phyloP scores from a whole-genome alignment of 345 rosid genomes.

The Eucalyptus melliodora region DNA sequence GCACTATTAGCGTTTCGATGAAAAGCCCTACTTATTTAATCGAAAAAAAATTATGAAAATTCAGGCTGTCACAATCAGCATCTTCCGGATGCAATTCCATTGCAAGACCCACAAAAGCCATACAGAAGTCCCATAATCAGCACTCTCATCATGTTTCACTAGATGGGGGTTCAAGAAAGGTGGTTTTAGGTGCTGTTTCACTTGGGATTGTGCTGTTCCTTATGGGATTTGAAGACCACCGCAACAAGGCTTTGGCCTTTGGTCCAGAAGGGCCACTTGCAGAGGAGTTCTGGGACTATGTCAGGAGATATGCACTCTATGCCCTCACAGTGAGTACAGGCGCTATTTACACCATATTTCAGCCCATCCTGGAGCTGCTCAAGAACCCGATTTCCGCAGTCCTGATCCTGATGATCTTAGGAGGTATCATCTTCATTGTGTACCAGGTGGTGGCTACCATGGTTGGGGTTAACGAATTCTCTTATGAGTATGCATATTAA shows the following conservation, averaged over 20 bases:
- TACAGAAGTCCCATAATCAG: not conserved
- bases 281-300: conserved; percentile 97
- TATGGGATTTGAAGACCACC: conserved; percentile 33
- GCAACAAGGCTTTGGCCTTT: conserved; percentile 53
- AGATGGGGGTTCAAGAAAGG: conserved; percentile 17
- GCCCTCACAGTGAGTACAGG: conserved; percentile 91
- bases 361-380: conserved; percentile 56
- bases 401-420: conserved; percentile 47
- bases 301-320: conserved; percentile 84
- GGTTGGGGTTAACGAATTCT: conserved; percentile 71
- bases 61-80: too few relatives aligned
- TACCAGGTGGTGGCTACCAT: conserved; percentile 78
- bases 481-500: conserved; percentile 46
- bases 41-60: too few relatives aligned
- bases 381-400: conserved; percentile 85
- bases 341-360: conserved; percentile 56
- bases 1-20: too few relatives aligned
- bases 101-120: not conserved
- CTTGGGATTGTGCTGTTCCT: conserved; percentile 34
- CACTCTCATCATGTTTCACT: not conserved
- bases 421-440: conserved; percentile 46
- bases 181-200: conserved; percentile 40
- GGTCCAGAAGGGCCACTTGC: conserved; percentile 88
- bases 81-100: not conserved
- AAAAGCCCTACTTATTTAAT: too few relatives aligned